phyloP scores from a whole-genome alignment of 306 rosid species.

The Malus sieversii region DNA sequence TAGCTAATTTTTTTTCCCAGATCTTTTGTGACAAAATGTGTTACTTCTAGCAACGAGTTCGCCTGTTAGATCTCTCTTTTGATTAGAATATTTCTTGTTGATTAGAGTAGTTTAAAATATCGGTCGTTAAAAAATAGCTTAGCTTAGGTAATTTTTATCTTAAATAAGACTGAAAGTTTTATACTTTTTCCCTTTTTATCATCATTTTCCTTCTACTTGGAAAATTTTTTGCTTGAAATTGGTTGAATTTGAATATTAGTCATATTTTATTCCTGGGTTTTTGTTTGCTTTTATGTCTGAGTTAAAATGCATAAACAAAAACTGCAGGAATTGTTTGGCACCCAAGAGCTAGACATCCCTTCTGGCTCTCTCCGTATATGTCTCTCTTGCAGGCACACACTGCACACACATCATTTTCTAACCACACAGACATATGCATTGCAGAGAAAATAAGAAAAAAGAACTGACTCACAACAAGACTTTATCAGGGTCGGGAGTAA shows the following conservation, averaged over 20 bases:
- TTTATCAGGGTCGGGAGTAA: no score
- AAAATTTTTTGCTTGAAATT: neutral
- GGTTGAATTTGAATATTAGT: neutral
- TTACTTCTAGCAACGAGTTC: neutral
- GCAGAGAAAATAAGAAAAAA: neutral
- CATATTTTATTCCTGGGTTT: neutral
- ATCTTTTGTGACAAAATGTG: conserved; percentile 3
- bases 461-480: no score
- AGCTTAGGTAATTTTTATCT: no score
- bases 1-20: conserved; percentile 17
- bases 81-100: neutral
- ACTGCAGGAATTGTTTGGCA: neutral
- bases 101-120: neutral
- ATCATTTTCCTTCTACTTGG: neutral
- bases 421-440: neutral
- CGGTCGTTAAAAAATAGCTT: neutral
- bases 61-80: neutral
- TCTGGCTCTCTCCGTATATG: conserved; percentile 3
- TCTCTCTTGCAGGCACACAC: conserved; percentile 2
- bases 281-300: neutral
- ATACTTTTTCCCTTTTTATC: neutral
- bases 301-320: neutral
- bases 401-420: neutral
- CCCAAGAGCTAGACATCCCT: conserved; percentile 6
- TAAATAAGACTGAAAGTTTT: neutral